phyloP scores from a whole-genome alignment of 345 rosid species.

The Eucalyptus lansdowneana region DNA sequence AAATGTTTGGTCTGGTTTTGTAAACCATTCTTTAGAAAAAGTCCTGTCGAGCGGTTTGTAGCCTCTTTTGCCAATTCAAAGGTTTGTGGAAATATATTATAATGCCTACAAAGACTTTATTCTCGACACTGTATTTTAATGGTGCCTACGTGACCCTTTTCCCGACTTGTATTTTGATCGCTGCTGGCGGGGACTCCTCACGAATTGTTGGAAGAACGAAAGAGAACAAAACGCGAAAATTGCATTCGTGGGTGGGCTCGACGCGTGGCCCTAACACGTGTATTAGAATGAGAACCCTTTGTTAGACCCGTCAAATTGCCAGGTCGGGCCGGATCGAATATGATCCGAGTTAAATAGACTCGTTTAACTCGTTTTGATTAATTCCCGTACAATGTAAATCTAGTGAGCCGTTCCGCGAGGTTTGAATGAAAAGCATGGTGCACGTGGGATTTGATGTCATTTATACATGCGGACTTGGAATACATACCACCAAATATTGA shows the following conservation, averaged over 20 bases:
- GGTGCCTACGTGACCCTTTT: background rate
- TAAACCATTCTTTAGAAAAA: background rate
- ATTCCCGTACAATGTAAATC: rapidly evolving
- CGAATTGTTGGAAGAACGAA: background rate
- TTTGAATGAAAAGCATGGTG: background rate
- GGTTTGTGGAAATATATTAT: background rate
- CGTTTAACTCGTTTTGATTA: no score
- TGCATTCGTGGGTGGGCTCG: background rate
- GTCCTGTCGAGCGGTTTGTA: background rate
- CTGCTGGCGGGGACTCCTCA: background rate
- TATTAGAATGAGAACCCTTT: background rate
- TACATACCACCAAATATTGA: background rate
- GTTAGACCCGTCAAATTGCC: no score
- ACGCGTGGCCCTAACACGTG: background rate
- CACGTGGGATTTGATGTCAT: background rate
- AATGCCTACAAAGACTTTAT: background rate
- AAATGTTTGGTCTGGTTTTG: background rate
- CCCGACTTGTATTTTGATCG: background rate
- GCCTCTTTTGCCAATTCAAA: background rate
- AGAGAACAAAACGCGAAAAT: background rate
- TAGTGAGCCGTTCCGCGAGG: rapidly evolving
- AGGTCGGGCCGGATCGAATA: no score
- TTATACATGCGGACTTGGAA: background rate
- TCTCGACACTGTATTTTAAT: background rate
- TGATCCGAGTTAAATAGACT: no score